A percentile compares a stretch with the other conserved stretches of the same genome.
These are phyloP conservation scores for Diaporthe capsici DNA, from an alignment of 2,329 filamentous ascomycete species.

Conservation along the genomic window DNA sequence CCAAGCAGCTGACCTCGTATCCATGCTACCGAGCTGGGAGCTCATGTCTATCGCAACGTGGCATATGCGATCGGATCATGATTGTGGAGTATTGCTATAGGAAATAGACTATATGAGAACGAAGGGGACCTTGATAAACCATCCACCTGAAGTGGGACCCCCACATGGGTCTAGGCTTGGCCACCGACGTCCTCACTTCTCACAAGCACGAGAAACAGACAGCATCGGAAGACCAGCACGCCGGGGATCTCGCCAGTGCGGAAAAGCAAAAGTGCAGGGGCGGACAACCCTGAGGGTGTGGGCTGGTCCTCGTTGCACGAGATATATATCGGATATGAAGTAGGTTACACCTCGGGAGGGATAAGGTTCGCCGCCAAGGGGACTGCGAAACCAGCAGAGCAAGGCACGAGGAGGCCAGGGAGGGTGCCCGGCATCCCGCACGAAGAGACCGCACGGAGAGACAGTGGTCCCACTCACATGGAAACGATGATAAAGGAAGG, in stretches of 20 bases:
- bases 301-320: neutral
- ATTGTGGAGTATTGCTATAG: neutral
- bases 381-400: slow-evolving; percentile 22
- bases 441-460: neutral
- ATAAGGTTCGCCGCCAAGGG: slow-evolving; percentile 27
- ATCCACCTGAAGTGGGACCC: neutral
- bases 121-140: slow-evolving; percentile 4
- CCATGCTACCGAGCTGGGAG: slow-evolving; percentile 1
- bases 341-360: slow-evolving; percentile 11
- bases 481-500: slow-evolving; percentile 19
- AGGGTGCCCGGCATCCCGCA: slow-evolving; percentile 14
- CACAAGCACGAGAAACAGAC: slow-evolving; percentile 2
- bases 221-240: neutral
- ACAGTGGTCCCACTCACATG: slow-evolving; percentile 10
- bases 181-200: neutral
- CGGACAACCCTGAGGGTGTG: neutral
- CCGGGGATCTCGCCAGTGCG: slow-evolving; percentile 8
- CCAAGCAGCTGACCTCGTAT: slow-evolving; percentile 23
- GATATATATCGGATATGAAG: neutral
- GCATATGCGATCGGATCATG: slow-evolving; percentile 13
- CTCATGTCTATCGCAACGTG: slow-evolving; percentile 1
- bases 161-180: slow-evolving; percentile 5
- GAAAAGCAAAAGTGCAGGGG: slow-evolving; percentile 9
- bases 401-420: neutral
- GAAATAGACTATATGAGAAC: neutral